Evolutionary conservation across 1,284 basidiomycete species (phyloP).

Genomic region (Porogramme epimiltina): DNA sequence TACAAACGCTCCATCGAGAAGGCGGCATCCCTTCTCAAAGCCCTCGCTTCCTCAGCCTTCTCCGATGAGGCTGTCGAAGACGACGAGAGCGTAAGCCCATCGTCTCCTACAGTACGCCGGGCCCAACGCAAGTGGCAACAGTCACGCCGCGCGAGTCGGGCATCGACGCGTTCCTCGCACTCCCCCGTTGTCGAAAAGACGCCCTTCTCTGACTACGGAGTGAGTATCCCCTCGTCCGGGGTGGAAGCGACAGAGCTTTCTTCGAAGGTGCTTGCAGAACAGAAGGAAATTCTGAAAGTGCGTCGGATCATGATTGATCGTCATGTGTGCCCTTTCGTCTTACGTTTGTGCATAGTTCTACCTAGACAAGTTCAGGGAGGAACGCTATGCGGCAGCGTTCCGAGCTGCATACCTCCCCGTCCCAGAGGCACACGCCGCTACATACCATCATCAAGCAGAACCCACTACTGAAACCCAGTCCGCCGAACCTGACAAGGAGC

Average conservation of each 20-base stretch:
- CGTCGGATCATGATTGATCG: not conserved
- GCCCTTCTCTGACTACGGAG: constrained; percentile 30
- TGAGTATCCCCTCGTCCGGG: not conserved
- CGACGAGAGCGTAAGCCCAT: not conserved
- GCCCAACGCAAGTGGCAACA: constrained; percentile 7
- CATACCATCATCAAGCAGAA: not conserved
- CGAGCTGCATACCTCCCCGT: not conserved
- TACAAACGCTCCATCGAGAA: constrained; percentile 13
- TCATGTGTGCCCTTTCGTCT: not conserved
- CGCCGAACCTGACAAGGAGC: not conserved
- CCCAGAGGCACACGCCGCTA: not conserved
- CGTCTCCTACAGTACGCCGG: constrained; percentile 2
- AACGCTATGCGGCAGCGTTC: not conserved
- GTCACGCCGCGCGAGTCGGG: constrained; percentile 3
- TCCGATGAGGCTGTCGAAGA: not conserved
- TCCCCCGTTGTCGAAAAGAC: constrained; percentile 23
- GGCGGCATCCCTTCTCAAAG: constrained; percentile 8
- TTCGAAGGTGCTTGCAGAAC: constrained; percentile 16
- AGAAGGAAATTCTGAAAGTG: not conserved
- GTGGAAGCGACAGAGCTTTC: constrained; percentile 26
- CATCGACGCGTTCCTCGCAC: not conserved
- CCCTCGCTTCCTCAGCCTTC: constrained; percentile 6
- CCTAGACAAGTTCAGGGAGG: not conserved
- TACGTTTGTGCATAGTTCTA: not conserved
- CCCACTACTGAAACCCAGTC: not conserved